Evolutionary conservation across 331 rosid genomes (phyloP).

Genomic region (Phaseolus coccineus): DNA sequence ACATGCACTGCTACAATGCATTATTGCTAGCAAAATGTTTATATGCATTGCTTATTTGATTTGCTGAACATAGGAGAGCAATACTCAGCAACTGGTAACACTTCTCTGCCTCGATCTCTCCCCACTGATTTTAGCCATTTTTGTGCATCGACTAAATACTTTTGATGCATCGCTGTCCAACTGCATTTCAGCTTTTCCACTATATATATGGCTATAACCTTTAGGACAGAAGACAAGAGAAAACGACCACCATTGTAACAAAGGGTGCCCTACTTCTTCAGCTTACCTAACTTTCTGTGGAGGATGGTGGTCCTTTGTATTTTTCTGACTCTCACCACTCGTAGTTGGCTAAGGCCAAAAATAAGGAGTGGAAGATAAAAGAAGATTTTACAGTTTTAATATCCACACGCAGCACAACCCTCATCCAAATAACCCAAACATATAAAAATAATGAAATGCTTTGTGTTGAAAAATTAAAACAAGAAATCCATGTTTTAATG

Average conservation of each 20-base stretch:
- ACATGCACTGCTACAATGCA: neutral
- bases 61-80: neutral
- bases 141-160: neutral
- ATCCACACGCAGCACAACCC: constrained; percentile 1
- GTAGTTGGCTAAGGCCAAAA: neutral
- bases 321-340: constrained; percentile 16
- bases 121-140: constrained; percentile 28
- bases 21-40: too few relatives aligned
- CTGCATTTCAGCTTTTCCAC: constrained; percentile 39
- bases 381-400: neutral
- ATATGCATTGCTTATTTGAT: too few relatives aligned
- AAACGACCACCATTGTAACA: constrained; percentile 34
- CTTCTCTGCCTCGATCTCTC: neutral
- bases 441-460: too few relatives aligned
- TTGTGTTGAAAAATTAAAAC: too few relatives aligned
- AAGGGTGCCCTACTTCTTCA: constrained; percentile 34
- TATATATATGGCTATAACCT: constrained; percentile 17
- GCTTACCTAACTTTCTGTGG: constrained; percentile 17
- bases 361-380: neutral
- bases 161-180: constrained; percentile 33
- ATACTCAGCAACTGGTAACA: neutral
- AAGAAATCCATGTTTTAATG: constrained; percentile 6
- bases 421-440: neutral
- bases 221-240: constrained; percentile 30
- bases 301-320: constrained; percentile 23